Evolutionary conservation across 805 yeast species (phyloP), one percentile per base, ranked within the genome.

Genomic region (Starmerella sirachaensis): DNA sequence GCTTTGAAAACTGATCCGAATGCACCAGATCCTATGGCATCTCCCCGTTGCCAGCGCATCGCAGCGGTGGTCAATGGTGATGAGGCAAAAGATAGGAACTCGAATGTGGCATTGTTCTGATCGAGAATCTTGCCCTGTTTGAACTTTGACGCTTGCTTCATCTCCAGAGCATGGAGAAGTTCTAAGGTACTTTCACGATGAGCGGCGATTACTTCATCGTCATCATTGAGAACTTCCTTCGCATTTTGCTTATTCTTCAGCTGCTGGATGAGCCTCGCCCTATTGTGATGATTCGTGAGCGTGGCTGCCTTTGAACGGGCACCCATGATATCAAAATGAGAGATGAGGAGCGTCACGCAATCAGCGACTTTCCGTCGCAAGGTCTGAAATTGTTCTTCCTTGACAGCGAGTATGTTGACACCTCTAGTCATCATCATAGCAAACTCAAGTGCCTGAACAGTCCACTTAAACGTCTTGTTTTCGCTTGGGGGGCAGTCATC

Each of bases 311-410:
- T 78, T 1, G 94, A 80, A 52, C 97, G 70, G 0, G 96, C 96
- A 33, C 97, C 97, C 95, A 88, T 91, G 36, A 91, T 85, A 60
- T 91, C 98, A 54, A 91, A 91, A 61, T 91, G 97, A 0, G 95
- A 83, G 45, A 91, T 88, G 42, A 91, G 65, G 35, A 91, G 64
- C 1, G 96, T 77, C 85, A 91, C 83, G 60, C 96, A 85, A 1
- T 93, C 81, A 1, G 96, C 93, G 31, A 91, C 94, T 53, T 83
- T 84, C 35, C 72, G 68, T 49, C 85, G 76, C 46, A 91, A 62
- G 26, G 67, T 60, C 40, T 69, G 62, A 54, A 86, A 91, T 51
- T 83, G 85, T 18, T 73, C 81, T 45, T 82, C 81, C 40, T 72
- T 75, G 39, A 91, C 64, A 0, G 86, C 79, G 36, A 88, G 62